Evolutionary conservation across 2,329 filamentous ascomycete species (phyloP), one percentile per base, ranked within the genome.

Genomic region (Ceratocystis colombiana): DNA sequence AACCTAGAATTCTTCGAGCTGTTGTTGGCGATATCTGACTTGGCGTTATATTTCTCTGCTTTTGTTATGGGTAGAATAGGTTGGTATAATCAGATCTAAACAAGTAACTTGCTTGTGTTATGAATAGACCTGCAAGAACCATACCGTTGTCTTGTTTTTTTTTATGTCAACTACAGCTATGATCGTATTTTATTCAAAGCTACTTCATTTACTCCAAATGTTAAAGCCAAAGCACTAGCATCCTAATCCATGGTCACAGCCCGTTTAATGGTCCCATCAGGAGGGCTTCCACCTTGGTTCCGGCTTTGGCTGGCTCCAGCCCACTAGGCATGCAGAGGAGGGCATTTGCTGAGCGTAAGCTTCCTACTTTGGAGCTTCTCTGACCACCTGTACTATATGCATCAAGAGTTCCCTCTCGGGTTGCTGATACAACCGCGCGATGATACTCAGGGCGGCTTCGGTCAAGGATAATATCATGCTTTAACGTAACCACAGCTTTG

Each of bases 381-480:
- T 99, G 94, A 2, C 88, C 86, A 5, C 94, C 94, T 0, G 94
- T 99, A 72, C 90, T 96, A 37, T 78, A 83, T 0, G 91, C 94
- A 68, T 83, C 79, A 61, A 97, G 75, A 7, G 77, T 71, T 0
- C 92, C 92, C 71, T 92, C 86, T 10, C 76, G 79, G 0, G 80
- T 81, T 1, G 85, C 84, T 0, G 79, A 80, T 1, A 96, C 85
- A 1, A 90, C 77, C 0, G 86, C 91, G n/a, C 94, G 87, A 73
- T 96, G 93, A 75, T 95, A 99, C 74, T 99, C 94, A 0, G 87
- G 86, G 66, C 94, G 80, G 64, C 82, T 78, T n/a, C 80, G 80
- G 75, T 99, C 94, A 65, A 89, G 80, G 0, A 78, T 76, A 64
- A 97, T 84, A 59, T 90, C 84, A 67, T 94, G 86, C 0, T 85